Evolutionary conservation across 2,329 filamentous ascomycete species (phyloP).

Genomic region (Harringtonia lauricola): DNA sequence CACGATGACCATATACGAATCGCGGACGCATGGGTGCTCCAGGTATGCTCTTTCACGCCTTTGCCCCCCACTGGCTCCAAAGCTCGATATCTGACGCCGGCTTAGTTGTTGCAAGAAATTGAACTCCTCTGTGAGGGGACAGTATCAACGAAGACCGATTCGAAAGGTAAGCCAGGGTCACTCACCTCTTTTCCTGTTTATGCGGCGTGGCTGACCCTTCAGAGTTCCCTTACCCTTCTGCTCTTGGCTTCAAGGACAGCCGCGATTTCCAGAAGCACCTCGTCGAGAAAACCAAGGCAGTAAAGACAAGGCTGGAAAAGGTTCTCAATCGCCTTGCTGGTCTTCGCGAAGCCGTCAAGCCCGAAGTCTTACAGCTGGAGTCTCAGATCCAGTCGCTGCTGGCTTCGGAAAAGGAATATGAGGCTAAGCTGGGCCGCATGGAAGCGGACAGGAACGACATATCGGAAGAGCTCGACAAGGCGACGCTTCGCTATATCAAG

Average conservation of each 20-base stretch:
- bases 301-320: slow-evolving; percentile 61
- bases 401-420: slow-evolving; percentile 70
- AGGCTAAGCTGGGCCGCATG: slow-evolving; percentile 65
- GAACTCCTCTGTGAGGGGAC: slow-evolving; percentile 44
- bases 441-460: slow-evolving; percentile 72
- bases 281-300: slow-evolving; percentile 60
- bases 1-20: slow-evolving; percentile 89
- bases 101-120: slow-evolving; percentile 52
- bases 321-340: slow-evolving; percentile 50
- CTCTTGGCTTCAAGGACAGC: slow-evolving; percentile 50
- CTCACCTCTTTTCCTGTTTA: background rate
- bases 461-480: slow-evolving; percentile 76
- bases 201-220: slow-evolving; percentile 6
- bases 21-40: slow-evolving; percentile 87
- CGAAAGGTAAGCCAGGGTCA: slow-evolving; percentile 24
- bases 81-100: background rate
- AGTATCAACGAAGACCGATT: slow-evolving; percentile 29
- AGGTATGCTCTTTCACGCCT: slow-evolving; percentile 42
- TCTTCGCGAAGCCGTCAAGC: slow-evolving; percentile 42
- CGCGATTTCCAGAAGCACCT: slow-evolving; percentile 75
- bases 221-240: slow-evolving; percentile 47
- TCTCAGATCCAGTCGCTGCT: slow-evolving; percentile 63
- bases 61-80: slow-evolving; percentile 1
- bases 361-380: slow-evolving; percentile 64
- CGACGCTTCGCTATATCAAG: slow-evolving; percentile 84